These are phyloP conservation scores for Mediolabrus comicus DNA, from an alignment of 108 stramenopile genomes.

Conservation along the genomic window DNA sequence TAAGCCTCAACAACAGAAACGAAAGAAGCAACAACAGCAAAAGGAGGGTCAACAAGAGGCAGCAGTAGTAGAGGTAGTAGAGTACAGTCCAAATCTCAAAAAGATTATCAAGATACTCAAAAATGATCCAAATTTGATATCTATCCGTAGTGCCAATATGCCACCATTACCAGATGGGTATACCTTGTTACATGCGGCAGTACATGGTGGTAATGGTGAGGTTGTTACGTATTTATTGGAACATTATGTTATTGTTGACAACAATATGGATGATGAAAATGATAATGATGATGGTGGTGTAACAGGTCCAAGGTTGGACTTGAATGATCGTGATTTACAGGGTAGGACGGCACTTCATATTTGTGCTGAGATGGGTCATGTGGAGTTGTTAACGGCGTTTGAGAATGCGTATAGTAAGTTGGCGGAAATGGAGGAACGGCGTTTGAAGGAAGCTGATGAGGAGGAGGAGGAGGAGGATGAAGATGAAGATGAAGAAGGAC, in stretches of 20 bases:
- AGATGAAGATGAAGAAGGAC: conserved; percentile 6
- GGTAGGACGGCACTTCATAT: conserved; percentile 87
- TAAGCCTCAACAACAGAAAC: background rate
- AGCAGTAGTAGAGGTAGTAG: conserved; percentile 13
- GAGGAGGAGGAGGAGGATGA: background rate
- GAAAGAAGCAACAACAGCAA: background rate
- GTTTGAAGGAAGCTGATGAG: too few species aligned
- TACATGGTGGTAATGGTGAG: conserved; percentile 41
- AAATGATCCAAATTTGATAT: conserved; percentile 33
- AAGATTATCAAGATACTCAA: conserved; percentile 34
- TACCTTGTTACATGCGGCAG: conserved; percentile 73
- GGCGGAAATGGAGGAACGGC: conserved; percentile 10
- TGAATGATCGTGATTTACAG: conserved; percentile 51
- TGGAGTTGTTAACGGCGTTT: conserved; percentile 58
- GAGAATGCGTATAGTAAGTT: conserved; percentile 17
- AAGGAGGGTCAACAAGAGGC: background rate
- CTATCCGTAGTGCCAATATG: conserved; percentile 47
- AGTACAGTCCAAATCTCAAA: conserved; percentile 40
- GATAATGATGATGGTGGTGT: background rate
- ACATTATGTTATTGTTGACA: background rate
- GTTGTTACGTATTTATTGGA: conserved; percentile 31
- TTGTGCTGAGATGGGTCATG: conserved; percentile 63
- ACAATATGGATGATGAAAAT: background rate
- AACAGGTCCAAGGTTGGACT: conserved; percentile 14
- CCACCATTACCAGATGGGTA: conserved; percentile 67